Evolutionary conservation across 2,329 filamentous ascomycete genomes (phyloP).

Genomic region (Cladosporium cucumerinum): DNA sequence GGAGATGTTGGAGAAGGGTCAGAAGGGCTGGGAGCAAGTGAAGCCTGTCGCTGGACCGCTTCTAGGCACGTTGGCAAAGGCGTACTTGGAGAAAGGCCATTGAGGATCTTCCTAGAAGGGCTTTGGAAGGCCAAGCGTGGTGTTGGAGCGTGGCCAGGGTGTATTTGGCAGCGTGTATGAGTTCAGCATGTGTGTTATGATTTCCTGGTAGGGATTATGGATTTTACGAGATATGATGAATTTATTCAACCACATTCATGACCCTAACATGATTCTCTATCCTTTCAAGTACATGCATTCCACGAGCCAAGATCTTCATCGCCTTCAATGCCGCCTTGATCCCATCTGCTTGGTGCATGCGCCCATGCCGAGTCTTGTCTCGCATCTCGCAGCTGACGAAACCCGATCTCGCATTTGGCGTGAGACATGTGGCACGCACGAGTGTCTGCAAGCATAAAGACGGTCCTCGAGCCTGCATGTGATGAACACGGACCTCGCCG

Average conservation of each 20-base stretch:
- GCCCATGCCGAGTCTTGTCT: not conserved
- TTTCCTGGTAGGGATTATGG: not conserved
- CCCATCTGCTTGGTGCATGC: not conserved
- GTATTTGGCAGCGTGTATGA: not conserved
- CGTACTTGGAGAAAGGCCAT: conserved; percentile 17
- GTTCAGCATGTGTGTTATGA: not conserved
- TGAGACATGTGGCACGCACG: conserved; percentile 1
- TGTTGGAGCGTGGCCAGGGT: not conserved
- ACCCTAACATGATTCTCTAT: not conserved
- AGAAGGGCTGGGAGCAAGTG: conserved; percentile 17
- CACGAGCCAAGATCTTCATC: not conserved
- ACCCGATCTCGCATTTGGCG: not conserved
- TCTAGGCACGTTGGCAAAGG: conserved; percentile 13
- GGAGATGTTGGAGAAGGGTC: conserved; percentile 18
- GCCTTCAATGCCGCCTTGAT: not conserved
- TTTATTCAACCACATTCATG: not conserved
- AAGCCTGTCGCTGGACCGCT: conserved; percentile 18
- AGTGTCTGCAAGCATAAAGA: not conserved
- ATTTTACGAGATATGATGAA: not conserved
- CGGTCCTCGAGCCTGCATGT: not conserved
- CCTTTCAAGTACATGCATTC: not conserved
- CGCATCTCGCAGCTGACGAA: conserved; percentile 1
- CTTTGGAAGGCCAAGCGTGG: not conserved
- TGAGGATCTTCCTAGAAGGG: not conserved
- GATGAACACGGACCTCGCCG: not conserved